These are phyloP conservation scores for Kluyveromyces marxianus DNA, from an alignment of 1,139 yeast genomes.

Conservation along the genomic window DNA sequence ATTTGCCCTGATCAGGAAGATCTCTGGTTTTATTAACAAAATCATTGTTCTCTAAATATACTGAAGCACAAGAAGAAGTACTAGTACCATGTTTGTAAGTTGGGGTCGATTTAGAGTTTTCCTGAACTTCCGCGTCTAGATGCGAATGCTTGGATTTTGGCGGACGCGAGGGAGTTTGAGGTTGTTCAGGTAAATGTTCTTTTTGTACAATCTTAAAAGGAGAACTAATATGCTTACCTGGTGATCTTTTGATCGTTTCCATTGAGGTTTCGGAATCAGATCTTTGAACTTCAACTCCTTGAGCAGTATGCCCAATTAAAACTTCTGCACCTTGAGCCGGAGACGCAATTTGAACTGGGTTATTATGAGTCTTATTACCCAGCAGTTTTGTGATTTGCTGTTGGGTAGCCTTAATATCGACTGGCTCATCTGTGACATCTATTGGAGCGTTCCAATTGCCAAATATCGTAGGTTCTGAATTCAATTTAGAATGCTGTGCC, in stretches of 20 bases:
- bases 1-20: slow-evolving; percentile 55
- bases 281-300: neutral
- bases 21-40: neutral
- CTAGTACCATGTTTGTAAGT: neutral
- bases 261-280: neutral
- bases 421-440: neutral
- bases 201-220: slow-evolving; percentile 18
- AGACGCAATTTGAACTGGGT: neutral
- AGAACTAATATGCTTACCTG: slow-evolving; percentile 1
- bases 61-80: neutral
- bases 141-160: too few species aligned
- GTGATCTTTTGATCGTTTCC: neutral
- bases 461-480: neutral
- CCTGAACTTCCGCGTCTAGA: too few species aligned
- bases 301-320: neutral
- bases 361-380: neutral
- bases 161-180: neutral
- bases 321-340: neutral
- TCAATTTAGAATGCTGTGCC: neutral
- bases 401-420: slow-evolving; percentile 1
- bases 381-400: neutral
- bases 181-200: neutral
- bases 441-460: neutral
- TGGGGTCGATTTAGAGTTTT: too few species aligned
- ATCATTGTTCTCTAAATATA: neutral